Conservation (phyloP, 2,329 filamentous ascomycete species). For the Orbilia oligospora region DNA sequence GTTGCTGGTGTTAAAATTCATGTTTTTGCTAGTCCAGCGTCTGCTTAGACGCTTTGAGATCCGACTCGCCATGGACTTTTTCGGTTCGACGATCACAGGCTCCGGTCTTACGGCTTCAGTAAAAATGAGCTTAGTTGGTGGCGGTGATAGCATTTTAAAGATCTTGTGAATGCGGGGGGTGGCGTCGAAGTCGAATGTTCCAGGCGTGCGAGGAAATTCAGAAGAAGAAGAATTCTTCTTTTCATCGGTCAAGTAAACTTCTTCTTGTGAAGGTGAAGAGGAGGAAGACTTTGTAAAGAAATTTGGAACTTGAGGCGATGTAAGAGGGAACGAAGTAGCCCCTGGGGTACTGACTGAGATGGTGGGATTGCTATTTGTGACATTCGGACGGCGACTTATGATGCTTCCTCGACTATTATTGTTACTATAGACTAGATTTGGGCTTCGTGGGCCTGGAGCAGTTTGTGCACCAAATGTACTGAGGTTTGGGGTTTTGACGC, state of each 20-base stretch:
- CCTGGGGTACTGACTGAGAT: conserved; percentile 33
- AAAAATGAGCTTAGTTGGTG: conserved; percentile 50
- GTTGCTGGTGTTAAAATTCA: not conserved
- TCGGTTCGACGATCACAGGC: not conserved
- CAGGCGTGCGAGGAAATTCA: conserved; percentile 19
- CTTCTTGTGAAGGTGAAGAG: not conserved
- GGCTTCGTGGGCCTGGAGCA: conserved; percentile 12
- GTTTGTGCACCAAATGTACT: not conserved
- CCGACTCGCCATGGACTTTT: conserved; percentile 22
- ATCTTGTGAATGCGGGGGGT: conserved; percentile 51
- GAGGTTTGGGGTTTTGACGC: not conserved
- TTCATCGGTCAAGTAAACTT: conserved; percentile 34
- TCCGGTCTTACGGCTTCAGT: conserved; percentile 38
- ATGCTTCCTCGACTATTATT: conserved; percentile 13
- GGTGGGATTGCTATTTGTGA: conserved; percentile 20
- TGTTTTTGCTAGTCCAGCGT: conserved; percentile 34
- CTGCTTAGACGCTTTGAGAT: conserved; percentile 41
- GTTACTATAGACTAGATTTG: conserved; percentile 2
- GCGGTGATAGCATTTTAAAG: conserved; percentile 44
- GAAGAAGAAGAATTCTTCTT: conserved; percentile 27
- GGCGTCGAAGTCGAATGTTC: conserved; percentile 44
- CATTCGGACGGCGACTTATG: conserved; percentile 8
- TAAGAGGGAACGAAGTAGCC: conserved; percentile 25
- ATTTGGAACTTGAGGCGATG: conserved; percentile 31
- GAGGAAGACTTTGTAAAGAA: conserved; percentile 31